Evolutionary conservation across 2,329 filamentous ascomycete genomes (phyloP), one percentile per base, ranked within the genome.

Genomic region (Alternaria tenuissima): DNA sequence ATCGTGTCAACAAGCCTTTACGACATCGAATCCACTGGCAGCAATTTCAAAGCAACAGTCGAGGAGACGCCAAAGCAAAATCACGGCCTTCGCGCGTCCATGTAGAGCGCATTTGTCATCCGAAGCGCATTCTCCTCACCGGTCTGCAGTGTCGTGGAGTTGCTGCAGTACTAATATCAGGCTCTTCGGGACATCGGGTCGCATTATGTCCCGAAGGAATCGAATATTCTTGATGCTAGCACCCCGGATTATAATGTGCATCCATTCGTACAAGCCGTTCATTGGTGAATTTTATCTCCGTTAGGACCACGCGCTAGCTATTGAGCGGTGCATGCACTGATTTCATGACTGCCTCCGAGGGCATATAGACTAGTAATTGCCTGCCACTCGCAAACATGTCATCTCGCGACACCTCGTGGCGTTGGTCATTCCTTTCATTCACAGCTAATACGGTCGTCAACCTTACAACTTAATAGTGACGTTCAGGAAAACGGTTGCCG

Each of bases 271-370:
- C 48, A 39, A 34, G 55, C 36, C 48, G 46, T 56, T 69, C 52
- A 71, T 72, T 71, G 68, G 69, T 41, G 52, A 64, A n/a, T 44
- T 41, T 70, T 73, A 74, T 63, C 58, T 72, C 73, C 73, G 71
- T 64, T 55, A 62, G 4, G 52, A 52, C 67, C 67, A 67, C 57
- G 60, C 63, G 46, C 70, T 76, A 75, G 63, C 61, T 61, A 49
- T 32, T 46, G 38, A 57, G 55, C 36, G 28, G 47, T 48, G 60
- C 58, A 53, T 48, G 60, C 58, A 61, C 65, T 69, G 66, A 68
- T 70, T 71, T 72, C 60, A 65, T 66, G 63, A 66, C 63, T 62
- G 52, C 14, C 26, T 48, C 57, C 55, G 55, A 34, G 56, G 61
- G 62, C 57, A 56, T 67, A 64, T 70, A 71, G 61, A 63, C 60